phyloP scores from a whole-genome alignment of 371 early-diverging fungal species.

The Rhizopus stolonifer region DNA sequence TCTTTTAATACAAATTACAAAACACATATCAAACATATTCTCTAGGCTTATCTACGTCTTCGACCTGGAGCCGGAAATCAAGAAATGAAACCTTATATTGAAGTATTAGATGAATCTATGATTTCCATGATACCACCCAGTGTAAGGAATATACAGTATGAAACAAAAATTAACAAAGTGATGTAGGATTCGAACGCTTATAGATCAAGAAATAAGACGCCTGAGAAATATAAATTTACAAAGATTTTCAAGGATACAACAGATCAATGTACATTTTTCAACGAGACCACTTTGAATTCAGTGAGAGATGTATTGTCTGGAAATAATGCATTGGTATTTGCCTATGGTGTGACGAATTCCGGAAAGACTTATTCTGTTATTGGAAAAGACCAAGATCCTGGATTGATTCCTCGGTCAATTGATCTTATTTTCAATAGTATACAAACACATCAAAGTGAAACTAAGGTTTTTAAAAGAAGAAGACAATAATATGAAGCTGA shows the following conservation, averaged over 20 bases:
- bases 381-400: slow-evolving; percentile 54
- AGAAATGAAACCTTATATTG: slow-evolving; percentile 37
- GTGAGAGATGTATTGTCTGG: slow-evolving; percentile 54
- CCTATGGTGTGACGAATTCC: slow-evolving; percentile 80
- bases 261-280: slow-evolving; percentile 58
- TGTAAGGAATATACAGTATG: slow-evolving; percentile 17
- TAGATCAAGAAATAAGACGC: slow-evolving; percentile 42
- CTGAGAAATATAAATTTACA: slow-evolving; percentile 64
- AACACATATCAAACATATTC: too few species aligned
- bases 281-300: slow-evolving; percentile 58
- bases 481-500: background rate
- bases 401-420: slow-evolving; percentile 64
- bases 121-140: slow-evolving; percentile 51
- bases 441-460: slow-evolving; percentile 27
- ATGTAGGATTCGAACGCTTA: slow-evolving; percentile 36
- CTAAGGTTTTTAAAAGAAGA: slow-evolving; percentile 22
- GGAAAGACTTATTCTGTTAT: slow-evolving; percentile 81
- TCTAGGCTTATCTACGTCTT: slow-evolving; percentile 49
- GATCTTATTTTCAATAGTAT: slow-evolving; percentile 59
- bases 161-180: background rate
- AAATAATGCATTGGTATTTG: slow-evolving; percentile 66
- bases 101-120: slow-evolving; percentile 47
- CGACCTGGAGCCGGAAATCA: slow-evolving; percentile 28
- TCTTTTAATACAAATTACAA: background rate
- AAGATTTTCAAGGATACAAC: slow-evolving; percentile 56